Evolutionary conservation across 352 stramenopile species (phyloP).

Genomic region (Hyaloperonospora brassicae): DNA sequence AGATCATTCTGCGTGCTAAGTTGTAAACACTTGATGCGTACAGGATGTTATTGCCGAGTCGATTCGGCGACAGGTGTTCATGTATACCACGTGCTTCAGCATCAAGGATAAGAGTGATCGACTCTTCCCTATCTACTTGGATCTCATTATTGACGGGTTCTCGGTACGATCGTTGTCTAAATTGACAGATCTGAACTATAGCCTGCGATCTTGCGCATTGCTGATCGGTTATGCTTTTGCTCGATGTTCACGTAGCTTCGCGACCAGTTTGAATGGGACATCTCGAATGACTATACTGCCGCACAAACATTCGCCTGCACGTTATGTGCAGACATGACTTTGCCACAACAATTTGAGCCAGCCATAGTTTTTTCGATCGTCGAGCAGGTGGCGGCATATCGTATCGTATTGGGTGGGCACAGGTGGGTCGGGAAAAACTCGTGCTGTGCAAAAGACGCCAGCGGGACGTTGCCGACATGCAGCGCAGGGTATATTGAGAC

Average conservation of each 20-base stretch:
- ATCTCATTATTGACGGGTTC: constrained; percentile 59
- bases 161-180: constrained; percentile 5
- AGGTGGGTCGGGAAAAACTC: constrained; percentile 56
- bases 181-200: not conserved
- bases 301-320: constrained; percentile 46
- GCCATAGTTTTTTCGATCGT: constrained; percentile 68
- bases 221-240: constrained; percentile 1
- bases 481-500: constrained; percentile 41
- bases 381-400: constrained; percentile 65
- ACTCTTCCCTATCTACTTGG: constrained; percentile 60
- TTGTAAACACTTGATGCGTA: constrained; percentile 2
- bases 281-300: constrained; percentile 40
- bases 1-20: not conserved
- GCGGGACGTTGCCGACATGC: constrained; percentile 14
- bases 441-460: constrained; percentile 20
- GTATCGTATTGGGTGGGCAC: constrained; percentile 35
- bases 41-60: constrained; percentile 61
- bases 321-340: constrained; percentile 50
- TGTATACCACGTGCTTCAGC: constrained; percentile 40
- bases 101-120: constrained; percentile 14
- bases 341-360: constrained; percentile 43
- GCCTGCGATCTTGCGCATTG: not conserved
- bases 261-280: constrained; percentile 79
- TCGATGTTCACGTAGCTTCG: constrained; percentile 31
- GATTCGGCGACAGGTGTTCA: constrained; percentile 58